Base-by-base conservation (phyloP, 2,329 filamentous ascomycete species). In the Graphiopsis chlorocephala region DNA sequence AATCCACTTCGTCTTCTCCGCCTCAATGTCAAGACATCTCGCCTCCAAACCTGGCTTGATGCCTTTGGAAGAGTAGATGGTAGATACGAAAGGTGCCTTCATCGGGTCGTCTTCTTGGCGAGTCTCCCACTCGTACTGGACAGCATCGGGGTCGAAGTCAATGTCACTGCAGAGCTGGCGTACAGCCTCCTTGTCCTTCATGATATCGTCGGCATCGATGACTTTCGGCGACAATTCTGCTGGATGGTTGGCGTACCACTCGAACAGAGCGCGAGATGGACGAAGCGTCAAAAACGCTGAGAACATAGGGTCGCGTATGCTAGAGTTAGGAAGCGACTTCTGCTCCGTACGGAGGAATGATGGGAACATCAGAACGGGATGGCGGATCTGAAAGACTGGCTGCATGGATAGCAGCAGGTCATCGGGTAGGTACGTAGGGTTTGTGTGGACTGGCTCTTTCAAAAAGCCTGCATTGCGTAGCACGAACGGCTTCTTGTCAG, bases 161-260 rank as follows among this genome's bases (percentile, higher is more conserved):
- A 66, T 47, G 3, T 60, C 29, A 11, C 31, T 11, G 29, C 66
- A 67, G 4, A 67, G 58, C 33, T 60, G 63, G 4, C 45, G 55
- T 3, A 65, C 55, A 4, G 45, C 28, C 15, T 42, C 48, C 20
- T 53, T 66, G 17, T 66, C 28, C 29, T 67, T 45, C 35, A 69
- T 64, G 38, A 68, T 58, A 59, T 70, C 68, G 52, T 68, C 62
- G 11, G 68, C 68, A 35, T 70, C 68, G n/a, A 69, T 48, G n/a
- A 68, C 62, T 14, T 63, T 63, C 2, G 67, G 65, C 29, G 50
- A 11, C 25, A 31, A 12, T n/a, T 47, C 58, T 20, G 15, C 10
- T 45, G 57, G 48, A 50, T 62, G 60, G n/a, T n/a, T 20, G 25
- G 38, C 23, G 48, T 67, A 66, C 31, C 50, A 63, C n/a, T 66